Evolutionary conservation across 805 yeast species (phyloP).

Genomic region (Millerozyma miso): DNA sequence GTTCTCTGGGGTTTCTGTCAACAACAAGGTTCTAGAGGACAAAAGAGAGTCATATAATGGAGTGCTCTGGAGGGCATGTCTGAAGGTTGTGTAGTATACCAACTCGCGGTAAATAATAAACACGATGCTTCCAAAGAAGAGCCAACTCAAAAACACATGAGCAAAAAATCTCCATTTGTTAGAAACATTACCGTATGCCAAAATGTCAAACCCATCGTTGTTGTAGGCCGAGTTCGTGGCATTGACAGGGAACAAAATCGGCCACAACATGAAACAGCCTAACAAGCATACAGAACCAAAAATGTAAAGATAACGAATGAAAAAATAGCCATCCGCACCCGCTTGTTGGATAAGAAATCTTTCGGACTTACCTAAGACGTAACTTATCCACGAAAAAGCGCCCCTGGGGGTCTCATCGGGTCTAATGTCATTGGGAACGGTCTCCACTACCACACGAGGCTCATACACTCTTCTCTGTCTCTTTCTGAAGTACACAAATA

Average conservation of each 20-base stretch:
- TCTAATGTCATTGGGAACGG: constrained; percentile 42
- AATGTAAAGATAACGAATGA: constrained; percentile 58
- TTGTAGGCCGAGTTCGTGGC: constrained; percentile 60
- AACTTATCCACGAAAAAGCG: constrained; percentile 51
- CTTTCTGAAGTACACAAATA: constrained; percentile 41
- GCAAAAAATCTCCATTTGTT: constrained; percentile 67
- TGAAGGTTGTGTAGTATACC: constrained; percentile 63
- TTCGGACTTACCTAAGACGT: constrained; percentile 51
- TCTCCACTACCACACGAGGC: constrained; percentile 44
- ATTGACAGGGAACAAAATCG: constrained; percentile 68
- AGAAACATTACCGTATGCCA: constrained; percentile 59
- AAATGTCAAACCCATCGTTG: constrained; percentile 54
- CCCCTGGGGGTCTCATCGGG: constrained; percentile 45
- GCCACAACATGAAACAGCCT: constrained; percentile 57
- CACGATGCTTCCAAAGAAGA: constrained; percentile 60
- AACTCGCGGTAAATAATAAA: constrained; percentile 71
- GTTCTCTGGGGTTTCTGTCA: constrained; percentile 60
- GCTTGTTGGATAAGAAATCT: constrained; percentile 62
- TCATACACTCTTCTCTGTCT: constrained; percentile 47
- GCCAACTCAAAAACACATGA: constrained; percentile 73
- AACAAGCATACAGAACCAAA: constrained; percentile 49
- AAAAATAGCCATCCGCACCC: constrained; percentile 76
- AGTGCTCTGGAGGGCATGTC: constrained; percentile 70
- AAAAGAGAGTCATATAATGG: constrained; percentile 68
- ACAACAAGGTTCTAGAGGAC: constrained; percentile 66